Evolutionary conservation across 2,329 filamentous ascomycete species (phyloP).

Genomic region (Huntiella bhutanensis): DNA sequence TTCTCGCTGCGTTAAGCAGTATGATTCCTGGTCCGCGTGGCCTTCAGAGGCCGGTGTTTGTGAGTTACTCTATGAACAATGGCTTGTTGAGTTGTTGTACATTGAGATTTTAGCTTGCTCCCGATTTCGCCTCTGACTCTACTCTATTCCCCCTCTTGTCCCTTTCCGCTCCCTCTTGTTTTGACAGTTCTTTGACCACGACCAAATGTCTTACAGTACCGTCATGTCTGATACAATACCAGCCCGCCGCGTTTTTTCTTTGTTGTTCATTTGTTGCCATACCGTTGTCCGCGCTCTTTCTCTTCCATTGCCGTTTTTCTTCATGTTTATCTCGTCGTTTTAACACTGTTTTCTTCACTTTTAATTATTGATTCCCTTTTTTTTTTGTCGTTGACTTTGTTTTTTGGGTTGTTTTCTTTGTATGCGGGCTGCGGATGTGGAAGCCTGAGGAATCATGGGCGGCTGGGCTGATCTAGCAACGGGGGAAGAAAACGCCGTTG

Average conservation of each 20-base stretch:
- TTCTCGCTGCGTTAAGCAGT: conserved; percentile 79
- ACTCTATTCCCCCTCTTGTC: conserved; percentile 9
- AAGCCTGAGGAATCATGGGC: no score
- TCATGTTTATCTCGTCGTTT: conserved; percentile 11
- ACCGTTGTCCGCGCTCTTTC: conserved; percentile 7
- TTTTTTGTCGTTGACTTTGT: neutral
- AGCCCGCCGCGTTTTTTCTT: conserved; percentile 32
- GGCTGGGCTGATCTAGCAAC: no score
- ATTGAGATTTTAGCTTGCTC: neutral
- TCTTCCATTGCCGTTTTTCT: conserved; percentile 14
- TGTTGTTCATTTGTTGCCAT: conserved; percentile 22
- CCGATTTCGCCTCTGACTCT: conserved; percentile 3
- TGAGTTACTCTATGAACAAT: no score
- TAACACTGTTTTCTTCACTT: conserved; percentile 9
- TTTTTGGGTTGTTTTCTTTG: no score
- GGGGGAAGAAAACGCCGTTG: no score
- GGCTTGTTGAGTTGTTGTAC: neutral
- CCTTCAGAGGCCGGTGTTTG: no score
- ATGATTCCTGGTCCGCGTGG: conserved; percentile 10
- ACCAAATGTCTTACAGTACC: conserved; percentile 31
- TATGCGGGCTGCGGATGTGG: no score
- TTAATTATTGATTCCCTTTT: conserved; percentile 13
- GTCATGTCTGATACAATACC: conserved; percentile 40
- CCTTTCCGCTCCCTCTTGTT: conserved; percentile 4
- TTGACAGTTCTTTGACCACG: conserved; percentile 24